A percentile compares a stretch with the other conserved stretches of the same genome.
Conservation (phyloP, 768 basidiomycete genomes). For the Clathrus columnatus region DNA sequence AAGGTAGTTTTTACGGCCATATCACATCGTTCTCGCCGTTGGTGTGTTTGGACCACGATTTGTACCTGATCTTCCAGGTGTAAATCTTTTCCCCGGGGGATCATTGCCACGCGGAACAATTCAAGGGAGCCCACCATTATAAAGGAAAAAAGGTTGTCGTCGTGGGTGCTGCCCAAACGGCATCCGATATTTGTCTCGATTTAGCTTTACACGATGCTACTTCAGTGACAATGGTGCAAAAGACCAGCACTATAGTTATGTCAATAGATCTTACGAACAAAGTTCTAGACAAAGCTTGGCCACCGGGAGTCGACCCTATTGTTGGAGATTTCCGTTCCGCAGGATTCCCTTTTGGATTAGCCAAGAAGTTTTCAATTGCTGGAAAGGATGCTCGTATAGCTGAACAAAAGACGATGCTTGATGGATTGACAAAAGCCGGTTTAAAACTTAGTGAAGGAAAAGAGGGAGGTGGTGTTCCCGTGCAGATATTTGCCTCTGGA, state of each 20-base stretch:
- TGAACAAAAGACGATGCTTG: constrained; percentile 25
- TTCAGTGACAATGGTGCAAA: constrained; percentile 35
- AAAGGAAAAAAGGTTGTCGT: constrained; percentile 31
- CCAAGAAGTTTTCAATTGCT: constrained; percentile 16
- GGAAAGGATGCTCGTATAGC: constrained; percentile 18
- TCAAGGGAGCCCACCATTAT: constrained; percentile 21
- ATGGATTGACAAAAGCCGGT: constrained; percentile 28
- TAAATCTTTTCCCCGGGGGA: constrained; percentile 24
- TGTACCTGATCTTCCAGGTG: constrained; percentile 22
- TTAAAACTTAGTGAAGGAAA: constrained; percentile 27
- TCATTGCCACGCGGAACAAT: constrained; percentile 25
- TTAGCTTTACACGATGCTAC: constrained; percentile 24
- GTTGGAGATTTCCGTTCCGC: constrained; percentile 21
- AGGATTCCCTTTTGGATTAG: constrained; percentile 19
- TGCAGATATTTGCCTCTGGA: constrained; percentile 22
- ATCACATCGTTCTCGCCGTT: constrained; percentile 32
- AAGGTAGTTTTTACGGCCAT: constrained; percentile 24
- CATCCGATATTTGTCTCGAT: constrained; percentile 33
- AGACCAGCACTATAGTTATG: constrained; percentile 26
- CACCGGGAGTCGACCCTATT: constrained; percentile 13
- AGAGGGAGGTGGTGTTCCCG: constrained; percentile 23
- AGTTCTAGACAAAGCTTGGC: constrained; percentile 3
- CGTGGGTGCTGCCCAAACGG: constrained; percentile 33
- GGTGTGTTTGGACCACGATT: constrained; percentile 27
- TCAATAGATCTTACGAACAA: constrained; percentile 13